Evolutionary conservation across 2,329 filamentous ascomycete species (phyloP).

Genomic region (Proliferodiscus dingleyae): DNA sequence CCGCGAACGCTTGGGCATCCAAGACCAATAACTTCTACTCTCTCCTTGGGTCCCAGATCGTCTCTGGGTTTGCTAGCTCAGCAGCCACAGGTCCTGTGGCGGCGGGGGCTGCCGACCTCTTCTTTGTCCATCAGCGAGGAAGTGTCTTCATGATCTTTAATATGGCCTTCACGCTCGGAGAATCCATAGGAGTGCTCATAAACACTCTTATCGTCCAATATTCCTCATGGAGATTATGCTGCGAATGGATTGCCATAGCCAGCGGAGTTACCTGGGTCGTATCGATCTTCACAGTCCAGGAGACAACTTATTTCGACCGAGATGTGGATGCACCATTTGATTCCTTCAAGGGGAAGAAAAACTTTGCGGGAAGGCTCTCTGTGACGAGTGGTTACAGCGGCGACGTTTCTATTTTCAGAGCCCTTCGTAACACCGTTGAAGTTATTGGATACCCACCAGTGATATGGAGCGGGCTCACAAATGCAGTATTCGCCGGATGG

Average conservation of each 20-base stretch:
- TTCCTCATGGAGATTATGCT: constrained; percentile 26
- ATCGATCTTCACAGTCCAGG: constrained; percentile 23
- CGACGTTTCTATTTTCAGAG: background rate
- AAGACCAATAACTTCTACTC: constrained; percentile 25
- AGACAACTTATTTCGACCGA: constrained; percentile 19
- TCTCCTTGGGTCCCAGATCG: constrained; percentile 27
- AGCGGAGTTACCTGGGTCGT: constrained; percentile 23
- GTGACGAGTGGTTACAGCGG: constrained; percentile 10
- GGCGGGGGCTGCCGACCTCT: constrained; percentile 34
- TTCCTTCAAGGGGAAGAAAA: constrained; percentile 4
- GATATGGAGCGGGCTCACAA: constrained; percentile 1
- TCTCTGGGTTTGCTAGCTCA: constrained; percentile 28
- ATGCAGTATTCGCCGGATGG: constrained; percentile 7
- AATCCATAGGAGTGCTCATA: constrained; percentile 35
- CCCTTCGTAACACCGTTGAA: constrained; percentile 1
- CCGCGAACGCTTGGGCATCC: constrained; percentile 34
- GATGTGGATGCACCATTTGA: constrained; percentile 3
- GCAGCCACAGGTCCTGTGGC: constrained; percentile 35
- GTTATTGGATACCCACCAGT: constrained; percentile 6
- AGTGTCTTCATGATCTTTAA: constrained; percentile 37
- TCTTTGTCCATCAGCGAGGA: constrained; percentile 32
- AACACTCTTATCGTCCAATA: constrained; percentile 27
- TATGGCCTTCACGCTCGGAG: constrained; percentile 32
- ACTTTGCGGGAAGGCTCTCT: constrained; percentile 3
- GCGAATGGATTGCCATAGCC: constrained; percentile 26